These are phyloP conservation scores for Kodamaea fungicola DNA, from an alignment of 1,139 yeast species.

Conservation along the genomic window DNA sequence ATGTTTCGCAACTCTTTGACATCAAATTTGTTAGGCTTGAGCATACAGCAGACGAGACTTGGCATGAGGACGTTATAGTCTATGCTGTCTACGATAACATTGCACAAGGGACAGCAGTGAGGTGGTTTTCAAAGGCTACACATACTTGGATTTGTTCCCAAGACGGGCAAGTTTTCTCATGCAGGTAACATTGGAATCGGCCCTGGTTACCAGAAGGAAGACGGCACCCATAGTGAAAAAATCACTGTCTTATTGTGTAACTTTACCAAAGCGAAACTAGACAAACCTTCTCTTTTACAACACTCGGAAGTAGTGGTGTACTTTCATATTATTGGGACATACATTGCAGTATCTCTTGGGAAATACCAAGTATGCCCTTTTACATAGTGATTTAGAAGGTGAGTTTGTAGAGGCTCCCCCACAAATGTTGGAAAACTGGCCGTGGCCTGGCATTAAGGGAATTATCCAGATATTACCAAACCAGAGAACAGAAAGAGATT, in stretches of 20 bases:
- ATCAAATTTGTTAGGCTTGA: slow-evolving; percentile 59
- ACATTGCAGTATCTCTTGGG: slow-evolving; percentile 80
- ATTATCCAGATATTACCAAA: slow-evolving; percentile 64
- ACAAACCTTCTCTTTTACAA: slow-evolving; percentile 71
- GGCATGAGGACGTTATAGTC: slow-evolving; percentile 81
- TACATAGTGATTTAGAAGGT: slow-evolving; percentile 71
- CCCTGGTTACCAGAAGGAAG: slow-evolving; percentile 53
- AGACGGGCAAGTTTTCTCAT: slow-evolving; percentile 82
- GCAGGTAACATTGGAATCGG: slow-evolving; percentile 77
- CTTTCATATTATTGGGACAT: slow-evolving; percentile 88
- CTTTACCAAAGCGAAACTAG: slow-evolving; percentile 70
- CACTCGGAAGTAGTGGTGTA: slow-evolving; percentile 80
- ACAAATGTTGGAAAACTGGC: slow-evolving; percentile 86
- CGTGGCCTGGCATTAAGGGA: slow-evolving; percentile 65
- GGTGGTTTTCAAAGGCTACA: slow-evolving; percentile 69
- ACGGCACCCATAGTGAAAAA: slow-evolving; percentile 55
- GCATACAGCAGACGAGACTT: slow-evolving; percentile 32
- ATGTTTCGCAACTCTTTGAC: slow-evolving; percentile 50
- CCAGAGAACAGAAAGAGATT: slow-evolving; percentile 55
- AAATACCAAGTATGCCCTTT: slow-evolving; percentile 58
- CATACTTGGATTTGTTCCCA: slow-evolving; percentile 80
- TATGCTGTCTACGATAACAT: slow-evolving; percentile 66
- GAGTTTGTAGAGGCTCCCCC: slow-evolving; percentile 92
- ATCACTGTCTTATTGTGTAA: slow-evolving; percentile 81
- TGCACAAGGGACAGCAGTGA: slow-evolving; percentile 33